phyloP scores from a whole-genome alignment of 495 filamentous ascomycete species.

The Opeltia flavorubescens region DNA sequence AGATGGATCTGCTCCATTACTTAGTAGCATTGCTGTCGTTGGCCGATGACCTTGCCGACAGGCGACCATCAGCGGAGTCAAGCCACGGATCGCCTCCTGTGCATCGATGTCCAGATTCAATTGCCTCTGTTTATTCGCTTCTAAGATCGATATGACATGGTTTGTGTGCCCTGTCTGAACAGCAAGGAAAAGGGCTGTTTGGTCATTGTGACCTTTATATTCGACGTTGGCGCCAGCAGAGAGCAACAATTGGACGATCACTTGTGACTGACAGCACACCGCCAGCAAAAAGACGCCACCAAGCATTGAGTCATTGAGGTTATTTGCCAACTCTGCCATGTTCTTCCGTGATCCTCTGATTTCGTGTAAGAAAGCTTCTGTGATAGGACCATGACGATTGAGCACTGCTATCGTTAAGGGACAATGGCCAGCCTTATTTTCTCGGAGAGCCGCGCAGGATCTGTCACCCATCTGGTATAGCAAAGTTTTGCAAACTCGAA shows the following conservation, averaged over 20 bases:
- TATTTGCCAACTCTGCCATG: no score
- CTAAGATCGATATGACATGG: neutral
- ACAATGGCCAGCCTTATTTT: no score
- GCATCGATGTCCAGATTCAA: conserved; percentile 1
- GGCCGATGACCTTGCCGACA: conserved; percentile 54
- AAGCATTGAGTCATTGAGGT: no score
- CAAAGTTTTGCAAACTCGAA: neutral
- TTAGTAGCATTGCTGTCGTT: conserved; percentile 37
- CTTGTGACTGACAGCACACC: neutral
- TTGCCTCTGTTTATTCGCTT: neutral
- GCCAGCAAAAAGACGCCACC: no score
- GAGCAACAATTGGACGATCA: neutral
- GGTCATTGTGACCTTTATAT: neutral
- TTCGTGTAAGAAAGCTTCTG: no score
- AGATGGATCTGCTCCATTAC: conserved; percentile 41
- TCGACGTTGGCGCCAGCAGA: neutral
- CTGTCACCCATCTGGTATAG: neutral
- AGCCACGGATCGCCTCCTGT: conserved; percentile 56
- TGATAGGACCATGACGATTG: neutral
- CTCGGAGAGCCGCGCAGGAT: neutral
- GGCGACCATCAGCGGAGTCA: conserved; percentile 67
- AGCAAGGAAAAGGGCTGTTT: conserved; percentile 2
- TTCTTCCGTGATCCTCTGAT: no score
- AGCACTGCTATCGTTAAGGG: no score
- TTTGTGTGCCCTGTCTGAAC: neutral